Conservation (phyloP, 441 rosid species). For the Melastoma candidum region DNA sequence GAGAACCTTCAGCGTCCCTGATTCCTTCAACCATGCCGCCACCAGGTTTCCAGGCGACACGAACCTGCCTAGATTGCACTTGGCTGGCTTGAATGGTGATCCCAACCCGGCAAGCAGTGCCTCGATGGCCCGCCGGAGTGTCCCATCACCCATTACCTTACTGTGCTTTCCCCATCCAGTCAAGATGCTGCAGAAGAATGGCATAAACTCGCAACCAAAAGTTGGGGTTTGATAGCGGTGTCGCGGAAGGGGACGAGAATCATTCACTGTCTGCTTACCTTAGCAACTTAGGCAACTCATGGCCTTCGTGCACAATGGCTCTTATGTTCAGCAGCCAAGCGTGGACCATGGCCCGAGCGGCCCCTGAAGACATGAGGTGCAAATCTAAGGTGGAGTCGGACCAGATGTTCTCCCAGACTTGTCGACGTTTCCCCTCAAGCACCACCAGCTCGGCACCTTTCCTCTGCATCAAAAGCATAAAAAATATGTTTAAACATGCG, state of each 20-base stretch:
- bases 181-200: slow-evolving; percentile 48
- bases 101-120: slow-evolving; percentile 59
- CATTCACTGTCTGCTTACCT: slow-evolving; percentile 29
- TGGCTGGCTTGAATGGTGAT: slow-evolving; percentile 59
- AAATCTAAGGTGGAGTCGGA: slow-evolving; percentile 82
- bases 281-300: slow-evolving; percentile 63
- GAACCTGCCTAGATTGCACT: slow-evolving; percentile 77
- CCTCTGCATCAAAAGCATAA: slow-evolving; percentile 33
- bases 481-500: background rate
- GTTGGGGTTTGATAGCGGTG: too few relatives aligned
- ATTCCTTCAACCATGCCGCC: slow-evolving; percentile 70
- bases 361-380: slow-evolving; percentile 92
- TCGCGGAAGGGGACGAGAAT: too few relatives aligned
- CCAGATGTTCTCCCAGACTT: slow-evolving; percentile 92
- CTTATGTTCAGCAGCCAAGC: slow-evolving; percentile 80
- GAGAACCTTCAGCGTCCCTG: slow-evolving; percentile 54
- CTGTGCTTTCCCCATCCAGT: slow-evolving; percentile 98
- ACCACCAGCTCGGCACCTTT: slow-evolving; percentile 74
- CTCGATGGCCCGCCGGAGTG: slow-evolving; percentile 60
- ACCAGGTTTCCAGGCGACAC: slow-evolving; percentile 61
- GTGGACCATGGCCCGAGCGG: slow-evolving; percentile 87
- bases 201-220: background rate
- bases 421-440: slow-evolving; percentile 72
- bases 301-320: slow-evolving; percentile 65
- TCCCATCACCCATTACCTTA: slow-evolving; percentile 79